phyloP scores from a whole-genome alignment of 2,329 filamentous ascomycete genomes.

The Aspergillus chevalieri region DNA sequence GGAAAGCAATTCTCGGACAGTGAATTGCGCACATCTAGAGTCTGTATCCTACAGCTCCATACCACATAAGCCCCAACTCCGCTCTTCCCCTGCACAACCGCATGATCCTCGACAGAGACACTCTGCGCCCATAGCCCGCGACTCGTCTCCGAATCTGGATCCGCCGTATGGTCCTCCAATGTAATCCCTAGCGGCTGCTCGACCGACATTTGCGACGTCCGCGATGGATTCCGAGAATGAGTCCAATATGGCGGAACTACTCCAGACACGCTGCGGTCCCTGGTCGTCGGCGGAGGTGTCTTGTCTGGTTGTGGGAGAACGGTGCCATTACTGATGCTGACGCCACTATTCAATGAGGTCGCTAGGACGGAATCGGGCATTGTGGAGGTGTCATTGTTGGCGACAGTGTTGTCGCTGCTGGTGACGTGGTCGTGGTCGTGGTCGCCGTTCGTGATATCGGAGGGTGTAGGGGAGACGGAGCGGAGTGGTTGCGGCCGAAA shows the following conservation, averaged over 20 bases:
- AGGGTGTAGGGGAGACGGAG: slow-evolving; percentile 14
- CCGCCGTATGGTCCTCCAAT: slow-evolving; percentile 60
- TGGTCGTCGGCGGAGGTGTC: slow-evolving; percentile 6
- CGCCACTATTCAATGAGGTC: slow-evolving; percentile 4
- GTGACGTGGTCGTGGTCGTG: slow-evolving; percentile 5
- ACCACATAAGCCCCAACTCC: slow-evolving; percentile 85
- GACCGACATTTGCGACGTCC: slow-evolving; percentile 34
- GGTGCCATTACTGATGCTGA: slow-evolving; percentile 9
- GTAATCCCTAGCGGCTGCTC: slow-evolving; percentile 47
- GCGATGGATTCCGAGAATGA: slow-evolving; percentile 37
- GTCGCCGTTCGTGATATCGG: slow-evolving; percentile 3
- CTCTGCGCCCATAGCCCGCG: slow-evolving; percentile 57
- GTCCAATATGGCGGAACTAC: slow-evolving; percentile 43
- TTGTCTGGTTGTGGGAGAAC: slow-evolving; percentile 8
- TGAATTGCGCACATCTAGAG: slow-evolving; percentile 63
- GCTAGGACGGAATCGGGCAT: neutral
- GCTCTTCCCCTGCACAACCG: slow-evolving; percentile 53
- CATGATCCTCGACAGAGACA: slow-evolving; percentile 57
- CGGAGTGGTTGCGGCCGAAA: slow-evolving; percentile 21
- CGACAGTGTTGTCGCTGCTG: slow-evolving; percentile 3
- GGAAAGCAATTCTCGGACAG: neutral
- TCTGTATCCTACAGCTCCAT: slow-evolving; percentile 86
- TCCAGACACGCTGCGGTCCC: slow-evolving; percentile 23
- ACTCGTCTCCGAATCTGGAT: slow-evolving; percentile 49
- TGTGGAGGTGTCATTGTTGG: neutral